Evolutionary conservation across 2,329 filamentous ascomycete species (phyloP), one percentile per base, ranked within the genome.

Genomic region (Teratosphaeria zuluensis): DNA sequence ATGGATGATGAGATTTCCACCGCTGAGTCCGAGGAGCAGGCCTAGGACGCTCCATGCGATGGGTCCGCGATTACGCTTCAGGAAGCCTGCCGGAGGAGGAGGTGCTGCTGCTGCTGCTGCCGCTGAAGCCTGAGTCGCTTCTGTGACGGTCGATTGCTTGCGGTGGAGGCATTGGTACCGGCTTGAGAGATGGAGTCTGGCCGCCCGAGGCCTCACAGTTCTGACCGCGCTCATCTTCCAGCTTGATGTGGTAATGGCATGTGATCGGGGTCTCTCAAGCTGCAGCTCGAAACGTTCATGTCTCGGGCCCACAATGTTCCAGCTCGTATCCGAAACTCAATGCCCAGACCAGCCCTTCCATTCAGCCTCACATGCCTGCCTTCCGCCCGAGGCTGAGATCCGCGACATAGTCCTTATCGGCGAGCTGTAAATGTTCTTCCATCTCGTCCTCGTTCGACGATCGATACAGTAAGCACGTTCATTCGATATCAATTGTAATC

Each of bases 1-100:
- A n/a, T 77, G 63, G 12, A 72, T 68, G 54, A 75, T 61, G 53
- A 73, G 64, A 56, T 73, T 72, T 62, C 78, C 80, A 55, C 67
- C 62, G 30, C 68, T 59, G 19, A 70, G 57, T 61, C 80, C 80
- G 51, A 77, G 35, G 58, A 75, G 54, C 56, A 80, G 68, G 66
- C 77, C 78, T 51, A 75, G 8, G 14, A 68, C 59, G 55, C 61
- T 62, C 61, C 64, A 69, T 58, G 63, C 58, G 35, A 70, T 54
- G n/a, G 56, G 51, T 42, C 55, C 30, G 54, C 63, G 65, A 35
- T 65, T 57, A 51, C 61, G 61, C 30, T 55, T 52, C 31, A 62
- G 33, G 58, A 66, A 59, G 59, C 48, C 48, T 35, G 62, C 24
- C 46, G 16, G 55, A 42, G 62, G 31, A 14, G 53, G 48, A 5